phyloP scores from a whole-genome alignment of 1,284 basidiomycete species.

The Cutaneotrichosporon mucoides region DNA sequence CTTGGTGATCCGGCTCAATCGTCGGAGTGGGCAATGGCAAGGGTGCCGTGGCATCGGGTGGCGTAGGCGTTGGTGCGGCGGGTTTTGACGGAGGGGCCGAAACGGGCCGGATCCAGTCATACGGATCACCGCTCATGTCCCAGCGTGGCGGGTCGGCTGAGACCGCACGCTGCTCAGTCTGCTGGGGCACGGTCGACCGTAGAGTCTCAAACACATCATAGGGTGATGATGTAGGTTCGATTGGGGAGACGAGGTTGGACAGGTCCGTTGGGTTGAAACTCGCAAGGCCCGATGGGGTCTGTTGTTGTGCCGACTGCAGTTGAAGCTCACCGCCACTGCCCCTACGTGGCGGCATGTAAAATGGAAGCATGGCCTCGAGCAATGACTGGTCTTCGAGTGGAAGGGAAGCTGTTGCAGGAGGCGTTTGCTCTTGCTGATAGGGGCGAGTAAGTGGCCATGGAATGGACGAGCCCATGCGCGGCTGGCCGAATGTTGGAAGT shows the following conservation, averaged over 20 bases:
- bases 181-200: neutral
- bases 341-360: neutral
- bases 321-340: neutral
- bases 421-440: neutral
- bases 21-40: neutral
- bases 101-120: slow-evolving; percentile 5
- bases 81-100: slow-evolving; percentile 8
- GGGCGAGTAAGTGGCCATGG: neutral
- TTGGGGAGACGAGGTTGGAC: neutral
- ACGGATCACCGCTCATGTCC: neutral
- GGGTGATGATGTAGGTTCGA: neutral
- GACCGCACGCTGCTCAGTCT: slow-evolving; percentile 1
- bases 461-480: neutral
- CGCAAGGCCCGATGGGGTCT: neutral
- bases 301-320: neutral
- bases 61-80: neutral
- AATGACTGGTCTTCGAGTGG: neutral
- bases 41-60: neutral
- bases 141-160: slow-evolving; percentile 3
- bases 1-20: neutral
- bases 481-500: neutral
- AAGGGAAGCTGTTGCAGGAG: neutral
- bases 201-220: neutral
- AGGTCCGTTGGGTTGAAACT: neutral
- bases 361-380: slow-evolving; percentile 1